These are phyloP conservation scores for Fusarium chuoi DNA, from an alignment of 2,329 filamentous ascomycete species.

Conservation along the genomic window DNA sequence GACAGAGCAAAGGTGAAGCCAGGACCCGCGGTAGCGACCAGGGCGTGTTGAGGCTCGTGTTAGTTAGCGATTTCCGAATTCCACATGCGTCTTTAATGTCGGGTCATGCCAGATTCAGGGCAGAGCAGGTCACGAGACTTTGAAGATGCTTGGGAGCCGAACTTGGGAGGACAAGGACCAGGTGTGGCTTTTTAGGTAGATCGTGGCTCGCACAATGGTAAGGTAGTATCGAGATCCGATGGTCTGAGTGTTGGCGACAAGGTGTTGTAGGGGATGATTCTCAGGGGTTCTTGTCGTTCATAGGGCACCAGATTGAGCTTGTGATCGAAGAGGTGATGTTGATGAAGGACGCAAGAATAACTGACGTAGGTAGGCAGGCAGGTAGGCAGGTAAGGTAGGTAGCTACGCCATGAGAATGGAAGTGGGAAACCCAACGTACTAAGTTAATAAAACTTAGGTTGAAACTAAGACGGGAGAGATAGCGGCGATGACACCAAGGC, in stretches of 20 bases:
- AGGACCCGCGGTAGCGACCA: slow-evolving; percentile 18
- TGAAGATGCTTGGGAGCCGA: slow-evolving; percentile 12
- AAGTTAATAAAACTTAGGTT: slow-evolving; percentile 12
- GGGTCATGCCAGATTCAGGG: neutral
- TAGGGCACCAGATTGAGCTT: neutral
- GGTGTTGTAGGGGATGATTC: neutral
- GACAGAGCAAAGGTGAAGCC: slow-evolving; percentile 16
- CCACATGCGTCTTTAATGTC: slow-evolving; percentile 17
- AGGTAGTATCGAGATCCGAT: neutral
- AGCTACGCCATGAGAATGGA: slow-evolving; percentile 8
- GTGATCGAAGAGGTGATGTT: slow-evolving; percentile 14
- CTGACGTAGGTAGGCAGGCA: neutral
- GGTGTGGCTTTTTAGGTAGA: slow-evolving; percentile 20
- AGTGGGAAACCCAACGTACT: slow-evolving; percentile 21
- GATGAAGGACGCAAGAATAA: slow-evolving; percentile 28
- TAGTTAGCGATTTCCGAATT: slow-evolving; percentile 25
- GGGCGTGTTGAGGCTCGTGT: slow-evolving; percentile 36
- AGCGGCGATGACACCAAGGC: slow-evolving; percentile 33
- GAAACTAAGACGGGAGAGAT: slow-evolving; percentile 26
- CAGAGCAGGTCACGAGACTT: slow-evolving; percentile 35
- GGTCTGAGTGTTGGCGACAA: neutral
- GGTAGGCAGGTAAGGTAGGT: neutral
- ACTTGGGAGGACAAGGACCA: slow-evolving; percentile 30
- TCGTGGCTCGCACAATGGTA: slow-evolving; percentile 17
- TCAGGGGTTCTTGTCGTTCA: neutral